Base-by-base conservation (phyloP, 176 grass and related monocot genomes). In the Poa annua region DNA sequence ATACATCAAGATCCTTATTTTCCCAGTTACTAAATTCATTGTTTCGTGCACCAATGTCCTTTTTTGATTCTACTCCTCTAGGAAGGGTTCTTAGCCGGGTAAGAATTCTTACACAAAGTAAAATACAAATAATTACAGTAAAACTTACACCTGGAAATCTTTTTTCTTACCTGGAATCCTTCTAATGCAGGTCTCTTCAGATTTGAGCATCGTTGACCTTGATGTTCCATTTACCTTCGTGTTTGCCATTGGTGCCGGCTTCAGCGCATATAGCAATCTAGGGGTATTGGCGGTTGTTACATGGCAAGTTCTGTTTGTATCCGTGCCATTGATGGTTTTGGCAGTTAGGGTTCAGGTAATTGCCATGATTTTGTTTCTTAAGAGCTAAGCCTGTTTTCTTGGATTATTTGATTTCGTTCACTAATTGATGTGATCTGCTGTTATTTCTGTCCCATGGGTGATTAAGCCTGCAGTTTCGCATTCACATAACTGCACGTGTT, bases 81-180 rank as follows among this genome's bases (percentile, higher is more conserved):
- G 96, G 96, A 92, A 92, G 96, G 72, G 84, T 96, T 85, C 87
- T 98, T 75, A 93, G 96, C 66, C 62, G 89, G 82, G 96, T 98
- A 88, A 98, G 86, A 86, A 14, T 84, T 49, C 78, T 75, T 48
- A 71, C 75, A 48, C 21, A 75, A 25, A 70, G 21, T n/a, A 35
- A 56, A 53, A 41, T 36, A 35, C 54, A 42, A 84, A 13, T 66
- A 55, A 63, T 2, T 15, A 57, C n/a, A 56, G 35, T 54, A 77
- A 41, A 41, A 1, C 8, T 53, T 54, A 17, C 68, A 35, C 63
- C 53, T 2, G 50, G 55, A 5, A 13, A n/a, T 50, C 7, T 51
- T 29, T 29, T 29, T 29, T 29, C 29, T 29, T 1, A 29, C 29
- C 29, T 29, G 29, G 29, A 29, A 29, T 29, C 29, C 29, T 50